Evolutionary conservation across 768 basidiomycete genomes (phyloP).

Genomic region (Macrolepiota dolichaula): DNA sequence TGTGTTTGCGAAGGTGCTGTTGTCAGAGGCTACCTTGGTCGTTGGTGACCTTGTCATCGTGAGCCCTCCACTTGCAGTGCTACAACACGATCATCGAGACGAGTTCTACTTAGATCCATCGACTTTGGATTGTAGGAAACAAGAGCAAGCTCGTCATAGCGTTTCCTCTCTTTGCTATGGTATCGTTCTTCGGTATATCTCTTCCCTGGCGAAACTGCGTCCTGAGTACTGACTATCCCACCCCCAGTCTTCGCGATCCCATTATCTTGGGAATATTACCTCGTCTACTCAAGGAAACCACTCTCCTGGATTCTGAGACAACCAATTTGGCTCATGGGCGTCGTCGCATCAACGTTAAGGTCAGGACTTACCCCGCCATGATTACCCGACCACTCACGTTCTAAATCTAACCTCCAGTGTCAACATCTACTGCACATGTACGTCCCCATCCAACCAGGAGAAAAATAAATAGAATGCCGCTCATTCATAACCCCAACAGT

Average conservation of each 20-base stretch:
- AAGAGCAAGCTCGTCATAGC: not conserved
- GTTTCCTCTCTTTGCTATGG: not conserved
- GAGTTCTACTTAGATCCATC: not conserved
- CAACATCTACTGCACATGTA: slow-evolving; percentile 4
- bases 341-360: slow-evolving; percentile 5
- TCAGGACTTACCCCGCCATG: not conserved
- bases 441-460: not conserved
- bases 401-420: not conserved
- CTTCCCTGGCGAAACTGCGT: too few species aligned
- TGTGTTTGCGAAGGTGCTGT: not conserved
- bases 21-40: not conserved
- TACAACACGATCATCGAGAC: not conserved
- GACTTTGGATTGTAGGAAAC: slow-evolving; percentile 2
- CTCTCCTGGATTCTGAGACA: not conserved
- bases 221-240: not conserved
- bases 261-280: slow-evolving; percentile 3
- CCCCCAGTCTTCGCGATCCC: slow-evolving; percentile 1
- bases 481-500: too few species aligned
- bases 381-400: not conserved
- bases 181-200: slow-evolving; percentile 1
- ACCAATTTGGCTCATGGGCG: slow-evolving; percentile 1
- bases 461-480: too few species aligned
- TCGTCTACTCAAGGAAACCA: slow-evolving; percentile 2
- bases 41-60: slow-evolving; percentile 1
- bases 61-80: not conserved